Base-by-base conservation (phyloP, 1,139 yeast genomes). In the Hyphopichia buzzinii region DNA sequence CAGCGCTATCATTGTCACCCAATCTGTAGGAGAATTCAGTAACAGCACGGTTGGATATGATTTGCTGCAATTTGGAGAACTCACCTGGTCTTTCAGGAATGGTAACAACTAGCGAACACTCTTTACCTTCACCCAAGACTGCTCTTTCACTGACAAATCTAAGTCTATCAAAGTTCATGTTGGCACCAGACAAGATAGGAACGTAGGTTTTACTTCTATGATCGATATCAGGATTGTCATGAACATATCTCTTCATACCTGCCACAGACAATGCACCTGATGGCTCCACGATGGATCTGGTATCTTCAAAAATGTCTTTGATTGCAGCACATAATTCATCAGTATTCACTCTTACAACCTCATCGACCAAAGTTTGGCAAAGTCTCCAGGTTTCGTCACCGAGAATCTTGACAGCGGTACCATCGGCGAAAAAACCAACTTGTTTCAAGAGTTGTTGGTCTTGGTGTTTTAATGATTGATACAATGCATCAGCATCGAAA, bases 341-440 rank as follows among this genome's bases (percentile, higher is more conserved):
- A 10, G 98, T 92, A 53, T 78, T 74, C 5, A 92, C 97, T 33
- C 79, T 73, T 8, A 92, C 83, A 33, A 92, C 83, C 46, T 90
- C 97, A 56, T 94, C 97, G 8, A 92, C 88, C 39, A 81, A 80
- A 33, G 84, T 79, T 46, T 74, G 67, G 48, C 92, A 81, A 16
- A 90, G 73, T 52, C 95, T 74, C 74, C 88, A 92, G 12, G 96
- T 84, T 62, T 94, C 98, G 44, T 82, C 84, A 38, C 99, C 99
- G 23, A 89, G 73, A 10, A 84, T 62, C 53, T 83, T 86, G 30
- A 92, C 99, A 4, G 98, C 97, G n/a, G 99, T 89, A 54, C 98
- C 99, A 60, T 92, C 99, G n/a, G 98, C 98, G 63, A 92, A 92
- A n/a, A 85, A 70, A n/a, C 99, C 99, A 8, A 90, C 97, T 21